Conservation (phyloP, 371 early-diverging fungal species). For the Syncephalastrum monosporum region DNA sequence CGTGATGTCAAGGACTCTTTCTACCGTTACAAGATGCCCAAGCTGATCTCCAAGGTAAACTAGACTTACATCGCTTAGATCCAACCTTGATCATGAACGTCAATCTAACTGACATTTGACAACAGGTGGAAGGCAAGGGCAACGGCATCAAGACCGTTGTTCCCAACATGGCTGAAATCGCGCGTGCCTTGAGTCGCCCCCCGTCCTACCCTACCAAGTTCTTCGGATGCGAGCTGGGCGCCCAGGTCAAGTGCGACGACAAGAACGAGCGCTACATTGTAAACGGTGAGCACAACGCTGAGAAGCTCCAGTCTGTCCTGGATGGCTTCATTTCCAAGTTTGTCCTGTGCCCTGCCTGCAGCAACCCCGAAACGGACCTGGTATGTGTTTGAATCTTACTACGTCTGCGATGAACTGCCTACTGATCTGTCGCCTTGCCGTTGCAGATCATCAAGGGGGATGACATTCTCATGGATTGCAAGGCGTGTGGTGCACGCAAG, state of each 20-base stretch:
- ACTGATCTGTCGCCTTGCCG: conserved; percentile 3
- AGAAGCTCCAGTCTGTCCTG: conserved; percentile 85
- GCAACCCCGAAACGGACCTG: conserved; percentile 98
- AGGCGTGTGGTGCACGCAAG: conserved; percentile 91
- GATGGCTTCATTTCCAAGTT: conserved; percentile 96
- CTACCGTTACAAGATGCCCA: conserved; percentile 99
- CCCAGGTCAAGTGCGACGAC: conserved; percentile 90
- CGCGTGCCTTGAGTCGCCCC: conserved; percentile 90
- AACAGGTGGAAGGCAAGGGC: conserved; percentile 95
- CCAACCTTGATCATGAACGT: no score
- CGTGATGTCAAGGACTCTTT: conserved; percentile 90
- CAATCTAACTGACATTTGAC: no score
- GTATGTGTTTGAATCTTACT: conserved; percentile 30
- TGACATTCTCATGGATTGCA: conserved; percentile 78
- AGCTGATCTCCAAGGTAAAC: conserved; percentile 76
- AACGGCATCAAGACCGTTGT: conserved; percentile 99
- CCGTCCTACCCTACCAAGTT: conserved; percentile 91
- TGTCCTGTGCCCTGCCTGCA: conserved; percentile 95
- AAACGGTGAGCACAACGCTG: conserved; percentile 95
- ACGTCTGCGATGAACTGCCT: neutral
- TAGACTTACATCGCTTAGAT: neutral
- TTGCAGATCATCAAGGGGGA: conserved; percentile 69
- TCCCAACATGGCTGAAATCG: conserved; percentile 97
- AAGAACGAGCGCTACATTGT: conserved; percentile 95
- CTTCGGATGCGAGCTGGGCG: conserved; percentile 97